These are phyloP conservation scores for Phaseolus coccineus DNA, from an alignment of 331 rosid genomes.

Conservation along the genomic window DNA sequence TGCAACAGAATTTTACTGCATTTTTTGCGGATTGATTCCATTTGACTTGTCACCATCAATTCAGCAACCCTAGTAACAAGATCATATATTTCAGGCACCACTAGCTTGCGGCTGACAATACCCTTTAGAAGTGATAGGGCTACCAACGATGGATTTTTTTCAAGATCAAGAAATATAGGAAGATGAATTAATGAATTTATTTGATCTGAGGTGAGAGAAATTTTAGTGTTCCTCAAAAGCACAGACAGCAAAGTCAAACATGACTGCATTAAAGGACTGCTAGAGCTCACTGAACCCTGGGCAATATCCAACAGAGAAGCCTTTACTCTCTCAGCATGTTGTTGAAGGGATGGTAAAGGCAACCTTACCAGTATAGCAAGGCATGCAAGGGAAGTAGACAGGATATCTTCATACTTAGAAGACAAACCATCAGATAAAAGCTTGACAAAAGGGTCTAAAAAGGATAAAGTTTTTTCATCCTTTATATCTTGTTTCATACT, in stretches of 20 bases:
- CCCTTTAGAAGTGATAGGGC: constrained; percentile 90
- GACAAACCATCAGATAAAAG: constrained; percentile 65
- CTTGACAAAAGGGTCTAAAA: constrained; percentile 81
- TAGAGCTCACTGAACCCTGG: constrained; percentile 60
- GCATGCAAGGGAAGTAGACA: constrained; percentile 82
- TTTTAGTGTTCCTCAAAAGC: constrained; percentile 73
- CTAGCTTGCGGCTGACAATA: constrained; percentile 76
- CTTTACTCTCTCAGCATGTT: constrained; percentile 75
- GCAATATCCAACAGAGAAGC: constrained; percentile 74
- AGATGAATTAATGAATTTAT: constrained; percentile 70
- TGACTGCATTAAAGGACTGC: constrained; percentile 81
- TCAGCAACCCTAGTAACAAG: constrained; percentile 78
- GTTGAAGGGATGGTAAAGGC: constrained; percentile 81
- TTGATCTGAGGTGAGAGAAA: constrained; percentile 78
- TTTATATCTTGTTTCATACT: constrained; percentile 58
- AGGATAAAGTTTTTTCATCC: constrained; percentile 57
- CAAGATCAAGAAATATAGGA: constrained; percentile 84
- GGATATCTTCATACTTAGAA: constrained; percentile 89
- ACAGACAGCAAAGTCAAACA: constrained; percentile 75
- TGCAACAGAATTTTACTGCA: constrained; percentile 87
- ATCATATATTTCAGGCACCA: constrained; percentile 89
- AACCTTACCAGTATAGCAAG: constrained; percentile 72
- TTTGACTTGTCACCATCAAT: constrained; percentile 94
- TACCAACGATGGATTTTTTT: constrained; percentile 73
- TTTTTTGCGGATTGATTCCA: constrained; percentile 72